Evolutionary conservation across 148 eudicot genomes (phyloP), one percentile per base, ranked within the genome.

Genomic region (Vaccinium corymbosum): DNA sequence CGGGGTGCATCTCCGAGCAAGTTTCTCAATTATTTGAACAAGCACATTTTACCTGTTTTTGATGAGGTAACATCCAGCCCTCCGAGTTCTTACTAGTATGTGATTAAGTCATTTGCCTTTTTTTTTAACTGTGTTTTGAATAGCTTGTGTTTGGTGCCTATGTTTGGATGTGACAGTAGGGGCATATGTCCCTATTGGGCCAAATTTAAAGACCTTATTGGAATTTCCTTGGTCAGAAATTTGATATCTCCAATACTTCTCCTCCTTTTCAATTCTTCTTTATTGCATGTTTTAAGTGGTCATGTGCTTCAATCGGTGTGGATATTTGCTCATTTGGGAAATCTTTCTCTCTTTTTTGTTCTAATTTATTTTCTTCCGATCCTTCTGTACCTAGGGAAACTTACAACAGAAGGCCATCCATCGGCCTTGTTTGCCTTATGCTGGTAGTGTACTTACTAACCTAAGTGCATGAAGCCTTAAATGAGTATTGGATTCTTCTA

Each of bases 1-100:
- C 89, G 93, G 79, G 99, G 99, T 42, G 97, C 97, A 80, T 93
- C 97, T 12, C 94, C 90, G 86, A 94, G 97, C 95, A 94, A 92
- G 84, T 96, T 94, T 74, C 90, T 93, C 79, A 93, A 79, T 81
- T 96, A 96, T 87, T 86, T 96, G 87, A 91, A 88, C 92, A 93
- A 93, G 84, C 93, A 94, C 88, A 90, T 96, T 56, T 81, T 92
- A 80, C 97, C 98, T 50, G 95, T 94, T 83, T 91, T 96, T 89
- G 94, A 94, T 57, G 87, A 94, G 99, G 99, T 96, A 90, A 84
- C 38, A 15, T 79, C n/a, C 22, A 14, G 51, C 17, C 48, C 16
- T 48, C 81, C 68, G 57, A 74, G 35, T 35, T 55, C 71, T 55
- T 84, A 8, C 9, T 32, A 35, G 27, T 16, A 68, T 79, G 49